A percentile compares a stretch with the other conserved stretches of the same genome.
Conservation (phyloP, 2,329 filamentous ascomycete species). For the Fusarium anthophilum region DNA sequence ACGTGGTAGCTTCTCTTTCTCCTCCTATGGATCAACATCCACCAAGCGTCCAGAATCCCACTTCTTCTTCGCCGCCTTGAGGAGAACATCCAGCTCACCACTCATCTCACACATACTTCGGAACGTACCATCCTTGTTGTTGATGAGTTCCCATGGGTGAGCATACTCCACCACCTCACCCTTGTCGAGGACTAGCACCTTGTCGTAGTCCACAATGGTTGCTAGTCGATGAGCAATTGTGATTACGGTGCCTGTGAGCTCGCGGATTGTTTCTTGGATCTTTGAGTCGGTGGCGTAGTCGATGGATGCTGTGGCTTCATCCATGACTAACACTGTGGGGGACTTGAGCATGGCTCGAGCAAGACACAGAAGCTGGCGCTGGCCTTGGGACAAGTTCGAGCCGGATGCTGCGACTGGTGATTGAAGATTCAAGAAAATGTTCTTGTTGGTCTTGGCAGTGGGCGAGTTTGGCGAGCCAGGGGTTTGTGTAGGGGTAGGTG, state of each 20-base stretch:
- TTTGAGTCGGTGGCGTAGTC: constrained; percentile 96
- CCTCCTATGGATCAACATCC: constrained; percentile 43
- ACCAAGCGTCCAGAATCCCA: constrained; percentile 53
- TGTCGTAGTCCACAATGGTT: constrained; percentile 98
- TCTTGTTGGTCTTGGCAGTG: constrained; percentile 79
- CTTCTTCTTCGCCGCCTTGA: constrained; percentile 65
- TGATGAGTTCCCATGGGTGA: constrained; percentile 85
- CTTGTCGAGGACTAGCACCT: constrained; percentile 92
- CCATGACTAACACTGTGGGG: constrained; percentile 96
- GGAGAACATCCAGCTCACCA: constrained; percentile 63
- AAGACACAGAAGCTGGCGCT: constrained; percentile 92
- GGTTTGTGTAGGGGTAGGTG: constrained; percentile 40
- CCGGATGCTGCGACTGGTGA: constrained; percentile 90
- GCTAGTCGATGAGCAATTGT: constrained; percentile 96
- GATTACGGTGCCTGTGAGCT: constrained; percentile 91
- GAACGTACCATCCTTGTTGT: constrained; percentile 72
- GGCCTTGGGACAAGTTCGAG: constrained; percentile 93
- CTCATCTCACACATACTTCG: constrained; percentile 72
- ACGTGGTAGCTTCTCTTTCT: not conserved
- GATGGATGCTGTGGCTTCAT: constrained; percentile 97
- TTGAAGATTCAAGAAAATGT: constrained; percentile 88
- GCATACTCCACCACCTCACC: constrained; percentile 88
- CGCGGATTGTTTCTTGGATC: constrained; percentile 96
- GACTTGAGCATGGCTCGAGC: constrained; percentile 91
- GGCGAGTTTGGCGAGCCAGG: constrained; percentile 42